A percentile compares a stretch with the other conserved stretches of the same genome.
These are phyloP conservation scores for Euphorbia celastroides DNA, from an alignment of 441 rosid genomes.

Conservation along the genomic window DNA sequence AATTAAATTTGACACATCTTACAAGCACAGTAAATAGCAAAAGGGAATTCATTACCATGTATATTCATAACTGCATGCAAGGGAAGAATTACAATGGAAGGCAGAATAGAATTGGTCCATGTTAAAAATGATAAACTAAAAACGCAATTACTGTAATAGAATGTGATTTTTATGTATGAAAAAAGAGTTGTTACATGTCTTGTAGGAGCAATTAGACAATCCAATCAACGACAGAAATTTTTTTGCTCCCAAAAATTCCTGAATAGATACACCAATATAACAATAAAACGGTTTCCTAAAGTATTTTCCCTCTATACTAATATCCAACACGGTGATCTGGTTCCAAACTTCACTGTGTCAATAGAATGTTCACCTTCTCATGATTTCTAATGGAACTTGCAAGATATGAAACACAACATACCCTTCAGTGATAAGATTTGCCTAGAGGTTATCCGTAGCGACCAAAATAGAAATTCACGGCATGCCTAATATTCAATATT, in stretches of 20 bases:
- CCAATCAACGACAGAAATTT: neutral
- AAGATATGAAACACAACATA: neutral
- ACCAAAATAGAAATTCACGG: neutral
- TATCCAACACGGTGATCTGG: neutral
- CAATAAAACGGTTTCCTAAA: neutral
- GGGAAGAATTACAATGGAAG: neutral
- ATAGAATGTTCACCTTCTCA: neutral
- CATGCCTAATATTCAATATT: conserved; percentile 1
- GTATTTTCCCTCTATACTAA: neutral
- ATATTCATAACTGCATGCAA: neutral
- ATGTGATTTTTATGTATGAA: too few relatives aligned
- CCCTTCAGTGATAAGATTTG: neutral
- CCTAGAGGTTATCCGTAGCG: neutral
- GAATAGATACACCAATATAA: neutral
- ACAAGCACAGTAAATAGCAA: neutral
- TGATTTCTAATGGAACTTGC: conserved; percentile 1
- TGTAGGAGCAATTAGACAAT: neutral
- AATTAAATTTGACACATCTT: neutral
- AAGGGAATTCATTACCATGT: neutral
- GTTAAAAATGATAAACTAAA: neutral
- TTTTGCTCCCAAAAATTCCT: neutral
- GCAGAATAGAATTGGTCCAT: neutral
- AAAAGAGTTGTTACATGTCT: neutral
- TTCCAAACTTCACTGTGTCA: neutral
- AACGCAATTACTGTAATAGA: neutral